A percentile compares a stretch with the other conserved stretches of the same genome.
phyloP scores from a whole-genome alignment of 2,329 filamentous ascomycete species.

The Lachnellula subtilissima region DNA sequence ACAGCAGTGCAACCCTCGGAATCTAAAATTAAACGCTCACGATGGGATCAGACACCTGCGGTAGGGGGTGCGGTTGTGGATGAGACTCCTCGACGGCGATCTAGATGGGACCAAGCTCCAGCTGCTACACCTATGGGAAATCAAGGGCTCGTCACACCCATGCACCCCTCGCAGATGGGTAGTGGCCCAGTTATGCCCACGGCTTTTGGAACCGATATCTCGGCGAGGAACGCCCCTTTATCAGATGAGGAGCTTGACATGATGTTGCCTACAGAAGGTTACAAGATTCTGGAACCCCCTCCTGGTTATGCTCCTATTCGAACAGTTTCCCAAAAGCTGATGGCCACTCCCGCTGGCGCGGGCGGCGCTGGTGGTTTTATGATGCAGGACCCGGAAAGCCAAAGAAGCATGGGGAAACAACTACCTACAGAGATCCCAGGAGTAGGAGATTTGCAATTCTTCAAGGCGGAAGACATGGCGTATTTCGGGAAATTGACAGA shows the following conservation, averaged over 20 bases:
- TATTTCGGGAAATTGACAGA: constrained; percentile 98
- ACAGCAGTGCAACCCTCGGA: constrained; percentile 47
- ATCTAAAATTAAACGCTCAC: constrained; percentile 61
- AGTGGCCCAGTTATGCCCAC: constrained; percentile 46
- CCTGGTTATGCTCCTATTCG: constrained; percentile 85
- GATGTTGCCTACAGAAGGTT: constrained; percentile 87
- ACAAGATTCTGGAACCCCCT: constrained; percentile 85
- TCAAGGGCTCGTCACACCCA: constrained; percentile 71
- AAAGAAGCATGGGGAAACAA: constrained; percentile 77
- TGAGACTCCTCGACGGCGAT: constrained; percentile 67
- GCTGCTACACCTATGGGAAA: constrained; percentile 71
- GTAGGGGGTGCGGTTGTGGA: constrained; percentile 45
- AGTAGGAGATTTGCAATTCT: constrained; percentile 93
- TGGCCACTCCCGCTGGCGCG: constrained; percentile 68
- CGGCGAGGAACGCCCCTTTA: constrained; percentile 71
- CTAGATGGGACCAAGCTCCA: constrained; percentile 89
- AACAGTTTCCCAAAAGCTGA: constrained; percentile 69
- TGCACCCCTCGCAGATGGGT: constrained; percentile 63
- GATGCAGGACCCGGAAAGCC: constrained; percentile 92
- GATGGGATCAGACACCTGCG: constrained; percentile 81
- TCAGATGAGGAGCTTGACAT: constrained; percentile 92
- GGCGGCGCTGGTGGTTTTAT: constrained; percentile 67
- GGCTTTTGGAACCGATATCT: constrained; percentile 78
- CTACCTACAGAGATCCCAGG: constrained; percentile 94
- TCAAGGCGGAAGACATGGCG: constrained; percentile 97